Evolutionary conservation across 345 rosid genomes (phyloP), one percentile per base, ranked within the genome.

Genomic region (Euphorbia lathyris): DNA sequence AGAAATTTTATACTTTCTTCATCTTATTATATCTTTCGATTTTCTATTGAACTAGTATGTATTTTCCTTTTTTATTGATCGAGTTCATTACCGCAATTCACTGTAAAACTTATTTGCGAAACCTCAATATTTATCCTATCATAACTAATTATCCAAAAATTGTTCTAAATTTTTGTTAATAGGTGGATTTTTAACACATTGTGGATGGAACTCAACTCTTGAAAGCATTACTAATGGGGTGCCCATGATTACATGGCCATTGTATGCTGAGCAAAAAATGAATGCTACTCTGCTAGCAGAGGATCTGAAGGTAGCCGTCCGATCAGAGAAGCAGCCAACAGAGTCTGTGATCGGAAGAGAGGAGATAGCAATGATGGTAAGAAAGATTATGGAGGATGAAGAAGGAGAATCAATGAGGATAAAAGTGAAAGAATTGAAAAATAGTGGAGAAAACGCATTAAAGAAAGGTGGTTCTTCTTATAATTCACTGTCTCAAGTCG

Each of bases 221-320:
- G 97, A 88, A 73, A 86, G 95, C 29, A 68, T 87, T n/a, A 52
- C 65, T 5, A 85, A 73, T 7, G 97, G 95, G 27, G 81, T 86
- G 13, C 88, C 92, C 0, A 82, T 91, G 74, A 71, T 91, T 23
- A 87, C 82, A 11, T 88, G 96, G 93, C 97, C 97, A 1, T 70
- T 91, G 2, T 87, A 78, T 9, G 91, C 90, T 0, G 91, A 91
- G 78, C 96, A 91, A 20, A 70, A 69, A 66, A 79, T 91, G 93
- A 91, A 87, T 52, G 93, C 97, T 0, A 68, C 84, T 10, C 57
- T 87, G 76, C 74, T 87, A 0, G 62, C 76, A 0, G 85, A 82
- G 62, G 88, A 86, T 26, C 55, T 86, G 0, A 79, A 83, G 52
- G 81, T 84, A 65, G 90, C 90, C 2, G 47, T 84, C 2, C 77